Conservation (phyloP, 306 rosid species). For the Medicago arabica region DNA sequence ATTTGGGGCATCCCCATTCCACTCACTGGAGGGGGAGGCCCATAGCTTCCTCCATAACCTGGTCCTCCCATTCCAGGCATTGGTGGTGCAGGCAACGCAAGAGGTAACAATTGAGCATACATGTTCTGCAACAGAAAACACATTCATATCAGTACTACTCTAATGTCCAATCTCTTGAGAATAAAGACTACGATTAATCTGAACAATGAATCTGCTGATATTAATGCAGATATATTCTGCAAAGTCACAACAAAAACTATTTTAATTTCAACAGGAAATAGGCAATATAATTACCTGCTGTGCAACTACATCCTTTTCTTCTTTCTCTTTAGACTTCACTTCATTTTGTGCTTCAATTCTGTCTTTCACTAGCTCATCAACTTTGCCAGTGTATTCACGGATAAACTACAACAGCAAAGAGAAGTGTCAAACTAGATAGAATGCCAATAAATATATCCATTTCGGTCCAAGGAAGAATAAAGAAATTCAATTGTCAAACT, state of each 20-base stretch:
- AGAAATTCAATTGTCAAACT: conserved; percentile 15
- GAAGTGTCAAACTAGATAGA: conserved; percentile 30
- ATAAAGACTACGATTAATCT: conserved; percentile 16
- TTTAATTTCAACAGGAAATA: not conserved
- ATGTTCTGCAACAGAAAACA: conserved; percentile 81
- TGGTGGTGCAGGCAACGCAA: conserved; percentile 99
- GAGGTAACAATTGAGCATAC: conserved; percentile 98
- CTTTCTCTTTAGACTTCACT: conserved; percentile 81
- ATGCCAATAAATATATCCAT: conserved; percentile 26
- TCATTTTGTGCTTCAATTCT: conserved; percentile 81
- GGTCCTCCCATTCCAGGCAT: conserved; percentile 94
- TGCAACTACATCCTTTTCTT: conserved; percentile 90
- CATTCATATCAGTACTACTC: conserved; percentile 30
- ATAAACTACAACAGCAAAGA: conserved; percentile 60
- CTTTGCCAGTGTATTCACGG: conserved; percentile 97
- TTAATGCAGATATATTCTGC: not conserved
- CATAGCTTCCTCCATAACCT: conserved; percentile 79
- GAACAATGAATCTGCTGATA: conserved; percentile 14
- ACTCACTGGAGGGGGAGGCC: conserved; percentile 73
- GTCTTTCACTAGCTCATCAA: conserved; percentile 92
- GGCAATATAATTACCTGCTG: conserved; percentile 75
- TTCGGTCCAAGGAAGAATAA: conserved; percentile 21
- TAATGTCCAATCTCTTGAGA: conserved; percentile 7
- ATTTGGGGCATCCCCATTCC: conserved; percentile 99
- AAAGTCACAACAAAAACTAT: conserved; percentile 2